These are phyloP conservation scores for Cladorrhinum sp. DNA, from an alignment of 2,329 filamentous ascomycete species.

Conservation along the genomic window DNA sequence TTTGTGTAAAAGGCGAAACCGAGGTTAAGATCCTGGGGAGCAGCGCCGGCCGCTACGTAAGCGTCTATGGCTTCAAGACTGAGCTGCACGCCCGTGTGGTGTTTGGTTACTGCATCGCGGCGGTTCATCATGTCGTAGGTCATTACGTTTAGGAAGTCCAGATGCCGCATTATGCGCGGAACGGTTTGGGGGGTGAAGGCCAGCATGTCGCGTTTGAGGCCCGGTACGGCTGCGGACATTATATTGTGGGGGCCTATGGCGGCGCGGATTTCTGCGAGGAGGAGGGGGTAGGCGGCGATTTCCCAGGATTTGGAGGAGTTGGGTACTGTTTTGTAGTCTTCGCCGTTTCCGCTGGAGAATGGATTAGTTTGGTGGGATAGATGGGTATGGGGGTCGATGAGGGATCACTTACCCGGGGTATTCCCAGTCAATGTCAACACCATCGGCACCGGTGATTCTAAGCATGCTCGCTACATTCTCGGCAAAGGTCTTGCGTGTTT, in stretches of 20 bases:
- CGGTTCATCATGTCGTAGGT: conserved; percentile 72
- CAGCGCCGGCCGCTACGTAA: conserved; percentile 57
- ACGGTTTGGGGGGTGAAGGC: conserved; percentile 58
- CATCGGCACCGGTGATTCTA: conserved; percentile 60
- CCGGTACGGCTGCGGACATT: conserved; percentile 66
- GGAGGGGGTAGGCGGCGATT: conserved; percentile 58
- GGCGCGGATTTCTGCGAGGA: conserved; percentile 56
- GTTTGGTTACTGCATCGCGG: conserved; percentile 61
- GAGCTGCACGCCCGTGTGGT: conserved; percentile 58
- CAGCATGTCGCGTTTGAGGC: conserved; percentile 61
- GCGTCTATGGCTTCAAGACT: conserved; percentile 55
- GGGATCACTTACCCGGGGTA: conserved; percentile 39
- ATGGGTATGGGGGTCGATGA: background rate
- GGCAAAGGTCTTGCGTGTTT: conserved; percentile 57
- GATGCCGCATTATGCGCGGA: conserved; percentile 54
- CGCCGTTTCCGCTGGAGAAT: conserved; percentile 58
- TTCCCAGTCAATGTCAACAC: conserved; percentile 66
- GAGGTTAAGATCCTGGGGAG: conserved; percentile 56
- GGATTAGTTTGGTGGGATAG: background rate
- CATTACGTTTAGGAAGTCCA: conserved; percentile 71
- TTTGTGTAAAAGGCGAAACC: conserved; percentile 70
- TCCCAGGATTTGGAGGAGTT: conserved; percentile 59
- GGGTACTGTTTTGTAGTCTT: conserved; percentile 62
- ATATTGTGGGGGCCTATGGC: conserved; percentile 57
- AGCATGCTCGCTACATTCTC: conserved; percentile 64